Evolutionary conservation across 352 stramenopile genomes (phyloP), one percentile per base, ranked within the genome.

Genomic region (Pythium oligandrum): DNA sequence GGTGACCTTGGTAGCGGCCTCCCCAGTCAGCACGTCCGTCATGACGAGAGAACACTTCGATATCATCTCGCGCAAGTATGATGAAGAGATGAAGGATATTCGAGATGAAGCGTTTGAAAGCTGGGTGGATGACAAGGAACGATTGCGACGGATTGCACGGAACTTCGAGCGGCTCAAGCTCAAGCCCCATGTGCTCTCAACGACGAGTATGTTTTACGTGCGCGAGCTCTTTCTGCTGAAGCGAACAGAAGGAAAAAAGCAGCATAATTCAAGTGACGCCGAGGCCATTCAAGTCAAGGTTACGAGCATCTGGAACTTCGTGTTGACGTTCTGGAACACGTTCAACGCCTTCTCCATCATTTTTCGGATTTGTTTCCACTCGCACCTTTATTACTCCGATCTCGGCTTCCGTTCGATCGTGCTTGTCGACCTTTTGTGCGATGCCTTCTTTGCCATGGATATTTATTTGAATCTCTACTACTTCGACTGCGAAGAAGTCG

Each of bases 21-120:
- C 80, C 0, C 43, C 66, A 0, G 64, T 90, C 4, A 66, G 83
- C 31, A 73, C 78, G 35, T 90, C 80, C 0, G 72, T 90, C 6
- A 88, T 90, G 78, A 83, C 73, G 6, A 63, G 71, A 33, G 80
- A 90, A 4, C 74, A 91, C 35, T 91, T 93, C 44, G 80, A 90
- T 34, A 55, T 66, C 0, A 69, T 87, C 4, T 56, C 70, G 6
- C 73, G 73, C 17, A 88, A 90, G 44, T 90, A 85, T 39, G 62
- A 69, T 0, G 71, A 83, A 5, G 77, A 90, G 33, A 57, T 87
- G 11, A 35, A 40, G 0, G 71, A 83, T 44, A 86, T 90, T 35
- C 63, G 49, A n/a, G 68, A 64, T 26, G 74, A 82, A 36, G 79
- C 79, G 0, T 43, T 72, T 26, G 50, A 62, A 2, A n/a, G 63